Evolutionary conservation across 441 rosid species (phyloP).

Genomic region (Jatropha podagrica): DNA sequence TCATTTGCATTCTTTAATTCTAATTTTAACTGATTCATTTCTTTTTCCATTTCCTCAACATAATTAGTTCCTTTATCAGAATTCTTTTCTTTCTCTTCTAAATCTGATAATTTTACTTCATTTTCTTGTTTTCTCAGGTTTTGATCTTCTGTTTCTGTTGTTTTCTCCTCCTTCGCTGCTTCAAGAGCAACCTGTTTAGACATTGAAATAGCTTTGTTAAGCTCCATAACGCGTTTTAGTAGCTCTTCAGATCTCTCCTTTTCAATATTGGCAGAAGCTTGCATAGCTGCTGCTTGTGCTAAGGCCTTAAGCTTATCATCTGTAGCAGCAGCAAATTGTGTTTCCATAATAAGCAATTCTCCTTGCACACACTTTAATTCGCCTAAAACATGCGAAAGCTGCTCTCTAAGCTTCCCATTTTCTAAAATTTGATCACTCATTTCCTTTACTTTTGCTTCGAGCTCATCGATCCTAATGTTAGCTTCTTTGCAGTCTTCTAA

Average conservation of each 20-base stretch:
- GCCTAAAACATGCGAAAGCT: slow-evolving; percentile 35
- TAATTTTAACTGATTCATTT: slow-evolving; percentile 27
- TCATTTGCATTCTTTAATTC: slow-evolving; percentile 32
- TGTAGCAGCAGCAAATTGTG: slow-evolving; percentile 38
- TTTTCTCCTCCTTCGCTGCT: slow-evolving; percentile 32
- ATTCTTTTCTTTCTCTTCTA: slow-evolving; percentile 33
- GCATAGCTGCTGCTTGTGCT: slow-evolving; percentile 33
- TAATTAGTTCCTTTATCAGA: slow-evolving; percentile 30
- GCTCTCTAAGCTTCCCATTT: slow-evolving; percentile 30
- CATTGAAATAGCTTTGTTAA: slow-evolving; percentile 32
- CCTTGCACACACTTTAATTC: slow-evolving; percentile 44
- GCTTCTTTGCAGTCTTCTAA: slow-evolving; percentile 31
- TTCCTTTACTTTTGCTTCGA: slow-evolving; percentile 41
- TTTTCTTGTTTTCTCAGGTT: slow-evolving; percentile 23
- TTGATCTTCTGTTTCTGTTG: slow-evolving; percentile 22
- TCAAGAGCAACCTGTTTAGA: slow-evolving; percentile 27
- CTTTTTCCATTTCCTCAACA: slow-evolving; percentile 29
- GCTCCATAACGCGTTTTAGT: slow-evolving; percentile 23
- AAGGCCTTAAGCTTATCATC: slow-evolving; percentile 41
- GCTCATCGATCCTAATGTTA: slow-evolving; percentile 22
- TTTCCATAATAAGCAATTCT: slow-evolving; percentile 37
- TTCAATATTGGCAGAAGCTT: slow-evolving; percentile 35
- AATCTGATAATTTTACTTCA: slow-evolving; percentile 22
- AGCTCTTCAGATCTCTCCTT: slow-evolving; percentile 44
- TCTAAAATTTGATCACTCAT: slow-evolving; percentile 34